Evolutionary conservation across 257 asterid species (phyloP).

Genomic region (Petrea volubilis): DNA sequence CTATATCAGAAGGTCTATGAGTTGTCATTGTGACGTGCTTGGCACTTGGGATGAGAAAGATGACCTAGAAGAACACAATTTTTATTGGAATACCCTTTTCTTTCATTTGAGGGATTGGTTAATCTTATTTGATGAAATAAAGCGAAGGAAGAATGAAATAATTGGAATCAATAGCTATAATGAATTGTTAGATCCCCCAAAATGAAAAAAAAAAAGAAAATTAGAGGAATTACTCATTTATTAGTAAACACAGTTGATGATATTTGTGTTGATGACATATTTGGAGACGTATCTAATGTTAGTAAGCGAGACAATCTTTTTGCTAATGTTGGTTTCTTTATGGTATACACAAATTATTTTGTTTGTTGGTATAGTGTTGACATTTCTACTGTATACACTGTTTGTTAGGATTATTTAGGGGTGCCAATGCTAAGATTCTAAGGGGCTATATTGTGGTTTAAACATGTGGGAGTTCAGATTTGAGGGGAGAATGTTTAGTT

Average conservation of each 20-base stretch:
- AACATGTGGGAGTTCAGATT: constrained; percentile 86
- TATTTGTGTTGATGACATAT: background rate
- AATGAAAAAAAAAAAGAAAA: too few species aligned
- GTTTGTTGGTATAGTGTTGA: constrained; percentile 61
- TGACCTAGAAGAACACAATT: too few species aligned
- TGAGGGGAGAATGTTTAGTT: constrained; percentile 68
- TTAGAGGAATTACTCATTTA: constrained; percentile 49
- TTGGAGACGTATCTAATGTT: constrained; percentile 2
- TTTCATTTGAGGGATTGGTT: too few species aligned
- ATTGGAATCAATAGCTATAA: too few species aligned
- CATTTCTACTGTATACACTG: constrained; percentile 19
- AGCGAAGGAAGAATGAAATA: too few species aligned
- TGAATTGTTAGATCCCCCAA: too few species aligned
- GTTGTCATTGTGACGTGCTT: too few species aligned
- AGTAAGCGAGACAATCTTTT: constrained; percentile 5
- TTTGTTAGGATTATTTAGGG: constrained; percentile 51
- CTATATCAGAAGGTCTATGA: too few species aligned
- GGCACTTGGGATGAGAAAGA: too few species aligned
- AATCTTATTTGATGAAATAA: too few species aligned
- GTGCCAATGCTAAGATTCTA: constrained; percentile 37
- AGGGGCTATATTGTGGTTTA: constrained; percentile 47
- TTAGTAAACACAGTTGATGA: constrained; percentile 34
- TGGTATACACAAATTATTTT: constrained; percentile 63
- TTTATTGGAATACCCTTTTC: too few species aligned
- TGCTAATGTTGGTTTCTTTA: constrained; percentile 48